Conservation (phyloP, 345 rosid species). For the Sisymbrium irio region DNA sequence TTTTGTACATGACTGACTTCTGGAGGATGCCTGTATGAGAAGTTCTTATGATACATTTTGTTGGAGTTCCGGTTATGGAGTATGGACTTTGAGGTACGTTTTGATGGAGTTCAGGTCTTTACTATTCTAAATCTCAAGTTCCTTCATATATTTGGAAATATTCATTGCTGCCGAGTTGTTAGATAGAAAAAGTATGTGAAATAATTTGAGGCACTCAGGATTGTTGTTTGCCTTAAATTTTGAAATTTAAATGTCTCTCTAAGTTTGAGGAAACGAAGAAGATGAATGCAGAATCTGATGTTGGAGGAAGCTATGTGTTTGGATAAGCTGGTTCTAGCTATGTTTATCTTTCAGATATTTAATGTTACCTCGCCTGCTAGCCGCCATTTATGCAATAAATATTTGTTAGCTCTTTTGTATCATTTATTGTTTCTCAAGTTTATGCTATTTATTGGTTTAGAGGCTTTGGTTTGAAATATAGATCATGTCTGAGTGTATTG, state of each 20-base stretch:
- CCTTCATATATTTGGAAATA: constrained; percentile 6
- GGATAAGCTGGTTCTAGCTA: not conserved
- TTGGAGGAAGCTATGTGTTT: no score
- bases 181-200: not conserved
- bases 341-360: no score
- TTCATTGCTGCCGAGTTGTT: not conserved
- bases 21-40: constrained; percentile 69
- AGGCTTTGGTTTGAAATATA: no score
- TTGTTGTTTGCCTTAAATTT: not conserved
- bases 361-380: no score
- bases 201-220: not conserved
- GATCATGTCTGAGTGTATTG: no score
- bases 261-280: constrained; percentile 62
- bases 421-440: no score
- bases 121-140: constrained; percentile 5
- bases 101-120: constrained; percentile 10
- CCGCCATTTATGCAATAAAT: no score
- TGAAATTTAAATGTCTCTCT: constrained; percentile 1
- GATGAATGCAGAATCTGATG: no score
- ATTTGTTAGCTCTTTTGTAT: no score
- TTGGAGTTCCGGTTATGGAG: no score
- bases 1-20: constrained; percentile 50
- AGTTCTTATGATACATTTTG: constrained; percentile 65
- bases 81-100: constrained; percentile 86
- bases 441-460: no score